Conservation (phyloP, 202 grass and related monocot genomes). For the Digitaria exilis region DNA sequence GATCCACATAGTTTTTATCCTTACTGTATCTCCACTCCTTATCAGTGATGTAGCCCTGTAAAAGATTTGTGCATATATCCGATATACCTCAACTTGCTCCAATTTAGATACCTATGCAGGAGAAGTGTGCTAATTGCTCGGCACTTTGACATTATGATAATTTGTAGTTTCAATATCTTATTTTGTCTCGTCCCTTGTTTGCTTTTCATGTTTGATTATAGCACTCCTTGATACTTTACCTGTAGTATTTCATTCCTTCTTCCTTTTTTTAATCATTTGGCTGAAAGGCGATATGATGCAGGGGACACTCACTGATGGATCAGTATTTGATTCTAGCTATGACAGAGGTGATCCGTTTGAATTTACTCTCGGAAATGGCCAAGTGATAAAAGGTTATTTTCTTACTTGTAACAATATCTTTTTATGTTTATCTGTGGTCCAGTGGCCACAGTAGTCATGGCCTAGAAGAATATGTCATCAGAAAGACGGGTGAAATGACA, state of each 20-base stretch:
- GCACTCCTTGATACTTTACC: background rate
- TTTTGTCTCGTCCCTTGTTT: background rate
- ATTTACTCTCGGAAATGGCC: constrained; percentile 87
- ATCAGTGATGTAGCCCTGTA: background rate
- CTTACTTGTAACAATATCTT: background rate
- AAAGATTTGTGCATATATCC: background rate
- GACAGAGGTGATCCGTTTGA: constrained; percentile 91
- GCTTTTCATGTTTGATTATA: constrained; percentile 21
- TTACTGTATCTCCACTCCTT: constrained; percentile 9
- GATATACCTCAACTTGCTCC: background rate
- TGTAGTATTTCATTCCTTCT: background rate
- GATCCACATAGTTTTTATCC: background rate
- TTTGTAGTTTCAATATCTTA: constrained; percentile 29
- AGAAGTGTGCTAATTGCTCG: background rate
- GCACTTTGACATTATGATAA: background rate
- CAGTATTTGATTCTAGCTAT: constrained; percentile 91
- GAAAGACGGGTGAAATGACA: background rate
- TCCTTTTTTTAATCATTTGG: constrained; percentile 7
- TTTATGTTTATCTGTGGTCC: constrained; percentile 25
- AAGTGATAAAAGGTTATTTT: constrained; percentile 92
- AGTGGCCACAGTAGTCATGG: constrained; percentile 16
- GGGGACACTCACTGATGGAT: constrained; percentile 86
- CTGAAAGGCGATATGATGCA: constrained; percentile 45
- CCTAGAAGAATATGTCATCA: constrained; percentile 19
- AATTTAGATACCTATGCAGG: constrained; percentile 20